A percentile compares a stretch with the other conserved stretches of the same genome.
phyloP scores from a whole-genome alignment of 805 yeast species.

The Wickerhamiella galacta region DNA sequence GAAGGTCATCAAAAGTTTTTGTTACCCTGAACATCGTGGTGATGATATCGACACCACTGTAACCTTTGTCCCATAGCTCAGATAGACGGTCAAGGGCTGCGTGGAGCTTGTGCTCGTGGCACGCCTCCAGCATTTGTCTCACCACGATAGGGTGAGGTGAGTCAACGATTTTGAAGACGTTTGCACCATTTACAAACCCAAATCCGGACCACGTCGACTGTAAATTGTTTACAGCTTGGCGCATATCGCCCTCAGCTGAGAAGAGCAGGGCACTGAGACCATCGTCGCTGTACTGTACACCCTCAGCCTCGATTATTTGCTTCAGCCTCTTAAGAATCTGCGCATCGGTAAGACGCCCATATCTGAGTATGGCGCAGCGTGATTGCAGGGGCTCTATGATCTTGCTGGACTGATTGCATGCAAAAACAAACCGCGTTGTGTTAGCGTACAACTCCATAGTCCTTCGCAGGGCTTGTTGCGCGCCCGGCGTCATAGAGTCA shows the following conservation, averaged over 20 bases:
- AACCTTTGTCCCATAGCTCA: conserved; percentile 74
- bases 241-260: conserved; percentile 97
- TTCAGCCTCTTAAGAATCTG: conserved; percentile 66
- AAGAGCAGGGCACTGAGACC: conserved; percentile 86
- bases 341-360: conserved; percentile 62
- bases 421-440: conserved; percentile 95
- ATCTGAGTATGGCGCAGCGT: conserved; percentile 87
- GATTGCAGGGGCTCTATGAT: conserved; percentile 94
- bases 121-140: conserved; percentile 42
- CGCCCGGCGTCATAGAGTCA: conserved; percentile 92
- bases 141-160: conserved; percentile 88
- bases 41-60: conserved; percentile 82
- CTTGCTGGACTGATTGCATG: conserved; percentile 86
- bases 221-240: conserved; percentile 88
- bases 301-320: conserved; percentile 51
- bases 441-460: conserved; percentile 93
- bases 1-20: conserved; percentile 51
- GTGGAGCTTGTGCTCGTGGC: conserved; percentile 34
- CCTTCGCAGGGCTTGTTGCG: conserved; percentile 85
- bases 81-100: conserved; percentile 47
- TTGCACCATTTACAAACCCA: conserved; percentile 75
- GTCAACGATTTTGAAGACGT: conserved; percentile 89
- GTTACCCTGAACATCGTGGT: conserved; percentile 81
- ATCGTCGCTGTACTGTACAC: conserved; percentile 66
- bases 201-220: conserved; percentile 93